These are phyloP conservation scores for Acrocalymma vagum DNA, from an alignment of 2,329 filamentous ascomycete genomes.

Conservation along the genomic window DNA sequence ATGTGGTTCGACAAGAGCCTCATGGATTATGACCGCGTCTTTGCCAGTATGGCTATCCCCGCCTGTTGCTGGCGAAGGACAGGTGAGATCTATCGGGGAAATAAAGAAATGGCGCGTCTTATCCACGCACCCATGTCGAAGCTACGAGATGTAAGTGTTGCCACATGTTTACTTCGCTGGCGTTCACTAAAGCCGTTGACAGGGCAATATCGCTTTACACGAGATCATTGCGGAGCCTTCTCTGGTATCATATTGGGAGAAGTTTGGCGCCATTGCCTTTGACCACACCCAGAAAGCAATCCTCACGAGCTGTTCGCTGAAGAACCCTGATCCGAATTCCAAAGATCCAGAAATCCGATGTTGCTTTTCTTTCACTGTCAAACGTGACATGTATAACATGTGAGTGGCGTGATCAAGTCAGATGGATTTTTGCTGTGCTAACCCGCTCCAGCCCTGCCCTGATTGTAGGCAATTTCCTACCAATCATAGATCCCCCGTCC, in stretches of 20 bases:
- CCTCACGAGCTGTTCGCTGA: conserved; percentile 89
- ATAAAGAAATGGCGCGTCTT: conserved; percentile 98
- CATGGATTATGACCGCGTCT: conserved; percentile 98
- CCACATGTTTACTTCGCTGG: background rate
- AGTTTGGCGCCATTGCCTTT: conserved; percentile 97
- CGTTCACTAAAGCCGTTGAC: conserved; percentile 23
- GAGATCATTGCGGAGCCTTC: conserved; percentile 96
- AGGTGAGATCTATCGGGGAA: conserved; percentile 95
- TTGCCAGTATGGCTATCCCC: conserved; percentile 98
- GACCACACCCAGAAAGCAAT: conserved; percentile 94
- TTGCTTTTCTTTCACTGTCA: conserved; percentile 97
- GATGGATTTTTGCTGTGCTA: conserved; percentile 31
- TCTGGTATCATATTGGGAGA: conserved; percentile 97
- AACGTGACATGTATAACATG: conserved; percentile 95
- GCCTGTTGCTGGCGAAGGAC: conserved; percentile 97
- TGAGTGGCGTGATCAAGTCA: conserved; percentile 60
- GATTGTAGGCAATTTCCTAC: conserved; percentile 96
- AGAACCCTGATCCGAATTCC: conserved; percentile 70
- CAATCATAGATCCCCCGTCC: conserved; percentile 68
- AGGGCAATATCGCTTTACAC: conserved; percentile 95
- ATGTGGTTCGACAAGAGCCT: conserved; percentile 99
- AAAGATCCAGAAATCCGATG: conserved; percentile 82
- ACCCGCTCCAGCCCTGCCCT: conserved; percentile 72
- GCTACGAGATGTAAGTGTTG: conserved; percentile 79
- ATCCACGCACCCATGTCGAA: conserved; percentile 92